Base-by-base conservation (phyloP, 257 asterid genomes). In the Verbena officinalis region DNA sequence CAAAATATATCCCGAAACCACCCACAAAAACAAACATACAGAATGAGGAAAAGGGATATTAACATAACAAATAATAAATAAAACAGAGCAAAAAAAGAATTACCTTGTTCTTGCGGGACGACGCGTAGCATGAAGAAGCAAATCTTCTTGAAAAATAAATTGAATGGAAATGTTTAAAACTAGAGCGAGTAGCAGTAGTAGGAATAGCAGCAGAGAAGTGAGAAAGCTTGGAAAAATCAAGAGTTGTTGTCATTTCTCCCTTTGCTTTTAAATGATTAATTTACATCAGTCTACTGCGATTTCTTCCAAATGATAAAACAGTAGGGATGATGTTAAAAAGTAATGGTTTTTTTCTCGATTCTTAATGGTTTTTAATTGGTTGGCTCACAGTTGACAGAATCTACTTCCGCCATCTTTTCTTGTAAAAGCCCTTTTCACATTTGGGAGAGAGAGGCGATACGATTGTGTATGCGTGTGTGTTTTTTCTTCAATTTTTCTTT, bases 51-150 rank as follows among this genome's bases (percentile, higher is more conserved):
- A 27, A 27, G n/a, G n/a, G n/a, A n/a, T n/a, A n/a, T n/a, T n/a
- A 27, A 27, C 5, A 2, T 27, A 27, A 27, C 33, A 27, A n/a
- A n/a, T n/a, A n/a, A n/a, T n/a, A 67, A 4, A 34, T 31, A 2
- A 17, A 21, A 9, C 2, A 13, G 19, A 13, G 7, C 10, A 19
- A 11, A n/a, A 11, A 23, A 50, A 52, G 5, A 36, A 7, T 9
- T 71, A 71, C 72, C 77, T 44, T 57, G 52, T 62, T 46, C 40
- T 27, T 65, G 34, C 30, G 59, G 15, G 53, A 36, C 62, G 54
- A 54, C n/a, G n/a, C n/a, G 20, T 60, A 31, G 23, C 59, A 39
- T 13, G 75, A 54, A 57, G 70, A 70, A 42, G 46, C 72, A 21
- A 59, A 67, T 27, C 62, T 55, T 49, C 23, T 45, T 19, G 69